These are phyloP conservation scores for Neonectria coccinea DNA, from an alignment of 2,329 filamentous ascomycete species.

Conservation along the genomic window DNA sequence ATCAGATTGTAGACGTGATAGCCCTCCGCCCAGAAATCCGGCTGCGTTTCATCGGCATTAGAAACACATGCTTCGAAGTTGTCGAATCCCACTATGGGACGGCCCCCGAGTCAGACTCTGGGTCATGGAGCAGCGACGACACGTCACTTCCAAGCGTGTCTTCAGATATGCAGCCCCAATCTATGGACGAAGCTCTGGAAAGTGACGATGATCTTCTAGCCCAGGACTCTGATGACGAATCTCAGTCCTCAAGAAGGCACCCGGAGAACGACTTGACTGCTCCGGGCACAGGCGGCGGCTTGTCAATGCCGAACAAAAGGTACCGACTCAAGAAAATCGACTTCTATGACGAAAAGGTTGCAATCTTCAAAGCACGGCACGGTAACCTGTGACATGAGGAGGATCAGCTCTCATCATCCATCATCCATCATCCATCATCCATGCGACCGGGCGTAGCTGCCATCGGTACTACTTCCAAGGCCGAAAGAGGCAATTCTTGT, in stretches of 20 bases:
- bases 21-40: conserved; percentile 28
- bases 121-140: conserved; percentile 24
- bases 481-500: conserved; percentile 18
- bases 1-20: conserved; percentile 33
- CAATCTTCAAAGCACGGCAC: conserved; percentile 30
- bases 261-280: conserved; percentile 13
- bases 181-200: conserved; percentile 17
- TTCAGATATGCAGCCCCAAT: conserved; percentile 18
- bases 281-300: not conserved
- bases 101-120: conserved; percentile 17
- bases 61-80: conserved; percentile 23
- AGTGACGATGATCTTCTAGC: conserved; percentile 20
- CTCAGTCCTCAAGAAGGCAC: conserved; percentile 25
- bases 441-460: not conserved
- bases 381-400: conserved; percentile 23
- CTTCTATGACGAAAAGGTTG: conserved; percentile 29
- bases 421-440: not conserved
- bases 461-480: conserved; percentile 1
- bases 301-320: conserved; percentile 13
- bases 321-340: conserved; percentile 27
- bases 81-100: conserved; percentile 23
- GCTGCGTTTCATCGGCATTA: conserved; percentile 27
- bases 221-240: conserved; percentile 28
- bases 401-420: not conserved
- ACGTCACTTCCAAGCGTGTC: conserved; percentile 13